Evolutionary conservation across 306 rosid species (phyloP).

Genomic region (Argentina anserina): DNA sequence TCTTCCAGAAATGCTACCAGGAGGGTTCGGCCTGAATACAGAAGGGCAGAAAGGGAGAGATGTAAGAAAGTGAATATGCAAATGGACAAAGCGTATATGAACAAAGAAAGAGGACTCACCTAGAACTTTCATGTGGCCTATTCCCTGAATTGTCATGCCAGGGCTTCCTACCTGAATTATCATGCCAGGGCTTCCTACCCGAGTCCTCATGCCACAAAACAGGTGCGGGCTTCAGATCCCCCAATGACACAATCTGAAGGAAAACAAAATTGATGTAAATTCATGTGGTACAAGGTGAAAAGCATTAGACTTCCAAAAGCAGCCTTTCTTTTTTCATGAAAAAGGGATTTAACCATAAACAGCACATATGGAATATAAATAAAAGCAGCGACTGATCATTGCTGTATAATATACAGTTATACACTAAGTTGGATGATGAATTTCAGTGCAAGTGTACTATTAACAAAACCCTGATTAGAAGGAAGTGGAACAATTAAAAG

Average conservation of each 20-base stretch:
- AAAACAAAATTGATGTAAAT: constrained; percentile 8
- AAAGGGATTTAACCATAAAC: background rate
- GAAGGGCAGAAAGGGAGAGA: constrained; percentile 3
- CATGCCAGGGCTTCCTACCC: constrained; percentile 49
- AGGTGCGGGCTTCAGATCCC: constrained; percentile 74
- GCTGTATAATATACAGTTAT: background rate
- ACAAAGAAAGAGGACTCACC: constrained; percentile 30
- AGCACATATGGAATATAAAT: background rate
- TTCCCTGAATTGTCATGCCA: constrained; percentile 47
- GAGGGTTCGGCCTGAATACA: constrained; percentile 52
- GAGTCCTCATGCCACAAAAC: constrained; percentile 88
- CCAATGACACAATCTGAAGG: constrained; percentile 61
- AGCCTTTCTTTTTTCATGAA: too few relatives aligned
- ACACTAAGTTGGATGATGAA: too few relatives aligned
- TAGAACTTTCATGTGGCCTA: constrained; percentile 34
- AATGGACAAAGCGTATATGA: background rate
- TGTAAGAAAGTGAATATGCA: background rate
- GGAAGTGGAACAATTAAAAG: background rate
- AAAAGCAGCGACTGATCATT: background rate
- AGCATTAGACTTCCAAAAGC: background rate
- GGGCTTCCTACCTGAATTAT: constrained; percentile 49
- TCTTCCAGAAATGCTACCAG: constrained; percentile 58
- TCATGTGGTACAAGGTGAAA: background rate
- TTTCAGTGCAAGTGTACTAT: background rate
- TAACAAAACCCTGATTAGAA: background rate